Evolutionary conservation across 2,329 filamentous ascomycete species (phyloP).

Genomic region (Ambrosiella cleistominuta): DNA sequence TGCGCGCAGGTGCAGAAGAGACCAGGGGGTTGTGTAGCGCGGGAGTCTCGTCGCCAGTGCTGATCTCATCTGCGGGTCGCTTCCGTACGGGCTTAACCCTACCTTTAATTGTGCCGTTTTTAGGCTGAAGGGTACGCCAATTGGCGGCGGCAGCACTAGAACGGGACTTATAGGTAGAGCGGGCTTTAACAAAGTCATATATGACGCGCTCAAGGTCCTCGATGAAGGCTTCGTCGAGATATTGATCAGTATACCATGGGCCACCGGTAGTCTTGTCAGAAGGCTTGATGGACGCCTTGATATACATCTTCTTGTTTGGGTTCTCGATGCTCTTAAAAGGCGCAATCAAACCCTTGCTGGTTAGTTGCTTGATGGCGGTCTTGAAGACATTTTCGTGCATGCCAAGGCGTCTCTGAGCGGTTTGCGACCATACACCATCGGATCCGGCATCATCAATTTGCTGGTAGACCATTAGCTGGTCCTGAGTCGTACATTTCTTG

Average conservation of each 20-base stretch:
- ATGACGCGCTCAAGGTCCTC: slow-evolving; percentile 56
- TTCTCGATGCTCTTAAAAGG: slow-evolving; percentile 84
- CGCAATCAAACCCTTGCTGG: slow-evolving; percentile 66
- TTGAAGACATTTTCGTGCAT: slow-evolving; percentile 72
- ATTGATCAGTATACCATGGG: slow-evolving; percentile 84
- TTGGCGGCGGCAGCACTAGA: slow-evolving; percentile 17
- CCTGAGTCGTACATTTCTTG: slow-evolving; percentile 45
- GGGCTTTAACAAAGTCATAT: slow-evolving; percentile 52
- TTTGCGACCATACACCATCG: slow-evolving; percentile 82
- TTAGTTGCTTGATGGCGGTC: slow-evolving; percentile 67
- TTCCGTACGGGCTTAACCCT: slow-evolving; percentile 29
- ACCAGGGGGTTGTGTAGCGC: slow-evolving; percentile 16
- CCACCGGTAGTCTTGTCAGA: slow-evolving; percentile 84
- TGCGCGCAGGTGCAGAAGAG: slow-evolving; percentile 15
- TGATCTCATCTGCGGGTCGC: slow-evolving; percentile 26
- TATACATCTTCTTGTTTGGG: slow-evolving; percentile 88
- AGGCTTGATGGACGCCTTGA: slow-evolving; percentile 68
- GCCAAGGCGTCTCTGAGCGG: slow-evolving; percentile 61
- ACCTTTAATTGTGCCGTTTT: slow-evolving; percentile 38
- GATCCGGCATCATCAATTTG: slow-evolving; percentile 72
- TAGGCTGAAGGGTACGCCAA: slow-evolving; percentile 30
- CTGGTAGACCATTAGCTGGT: slow-evolving; percentile 69
- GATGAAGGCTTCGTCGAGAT: slow-evolving; percentile 78
- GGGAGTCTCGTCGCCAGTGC: slow-evolving; percentile 15
- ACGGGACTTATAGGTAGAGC: slow-evolving; percentile 48